These are phyloP conservation scores for Ustilaginoidea virens DNA, from an alignment of 2,329 filamentous ascomycete species.

Conservation along the genomic window DNA sequence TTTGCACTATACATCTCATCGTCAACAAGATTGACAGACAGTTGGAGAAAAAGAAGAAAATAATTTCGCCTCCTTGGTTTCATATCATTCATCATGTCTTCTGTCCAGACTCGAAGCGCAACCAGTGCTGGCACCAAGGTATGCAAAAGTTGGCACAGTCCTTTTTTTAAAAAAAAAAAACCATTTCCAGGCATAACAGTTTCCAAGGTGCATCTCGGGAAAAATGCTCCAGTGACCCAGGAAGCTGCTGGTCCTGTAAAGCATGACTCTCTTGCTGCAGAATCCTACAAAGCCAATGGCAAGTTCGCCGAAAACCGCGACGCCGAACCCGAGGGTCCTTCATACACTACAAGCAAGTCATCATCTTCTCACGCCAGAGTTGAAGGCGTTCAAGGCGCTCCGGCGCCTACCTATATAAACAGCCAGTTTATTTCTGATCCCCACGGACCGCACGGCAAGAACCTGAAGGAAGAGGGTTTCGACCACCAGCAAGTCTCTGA, in stretches of 20 bases:
- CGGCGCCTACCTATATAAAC: slow-evolving; percentile 23
- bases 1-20: too few species aligned
- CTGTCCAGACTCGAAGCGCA: slow-evolving; percentile 1
- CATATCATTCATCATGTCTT: slow-evolving; percentile 2
- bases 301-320: slow-evolving; percentile 44
- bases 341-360: slow-evolving; percentile 19
- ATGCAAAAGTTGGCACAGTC: too few species aligned
- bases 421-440: slow-evolving; percentile 16
- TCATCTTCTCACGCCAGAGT: slow-evolving; percentile 15
- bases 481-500: slow-evolving; percentile 18
- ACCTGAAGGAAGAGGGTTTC: slow-evolving; percentile 22
- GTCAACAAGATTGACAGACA: too few species aligned
- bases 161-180: too few species aligned
- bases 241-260: slow-evolving; percentile 51
- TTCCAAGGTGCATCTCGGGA: slow-evolving; percentile 33
- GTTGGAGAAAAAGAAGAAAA: not conserved
- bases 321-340: slow-evolving; percentile 15
- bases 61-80: too few species aligned
- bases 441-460: slow-evolving; percentile 26
- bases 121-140: slow-evolving; percentile 5
- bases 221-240: slow-evolving; percentile 31
- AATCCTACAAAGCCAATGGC: slow-evolving; percentile 48
- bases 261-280: slow-evolving; percentile 59
- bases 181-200: not conserved
- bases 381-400: slow-evolving; percentile 7